A percentile compares a stretch with the other conserved stretches of the same genome.
Evolutionary conservation across 805 yeast genomes (phyloP).

Genomic region (Tetrapisispora phaffii): DNA sequence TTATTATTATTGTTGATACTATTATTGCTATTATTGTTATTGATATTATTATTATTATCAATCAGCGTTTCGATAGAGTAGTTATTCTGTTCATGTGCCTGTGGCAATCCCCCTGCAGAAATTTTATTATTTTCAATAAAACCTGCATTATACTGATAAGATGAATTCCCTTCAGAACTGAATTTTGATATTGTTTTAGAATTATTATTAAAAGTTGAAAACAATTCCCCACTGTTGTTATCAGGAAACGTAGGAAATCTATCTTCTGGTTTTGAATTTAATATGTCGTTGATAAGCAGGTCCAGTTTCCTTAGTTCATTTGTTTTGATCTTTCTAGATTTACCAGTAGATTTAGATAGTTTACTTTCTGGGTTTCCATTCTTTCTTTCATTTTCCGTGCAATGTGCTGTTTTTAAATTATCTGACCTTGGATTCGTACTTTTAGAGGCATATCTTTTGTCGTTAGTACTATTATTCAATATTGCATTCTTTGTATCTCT

Average conservation of each 20-base stretch:
- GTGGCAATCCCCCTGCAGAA: background rate
- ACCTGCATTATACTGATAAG: too few relatives aligned
- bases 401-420: background rate
- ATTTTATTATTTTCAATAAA: background rate
- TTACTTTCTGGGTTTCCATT: background rate
- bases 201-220: background rate
- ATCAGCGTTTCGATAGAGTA: background rate
- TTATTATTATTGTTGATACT: background rate
- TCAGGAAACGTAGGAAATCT: background rate
- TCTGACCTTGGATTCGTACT: background rate
- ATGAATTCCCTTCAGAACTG: background rate
- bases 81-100: background rate
- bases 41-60: background rate
- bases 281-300: background rate
- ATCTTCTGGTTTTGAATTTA: background rate
- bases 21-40: background rate
- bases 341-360: background rate
- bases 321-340: background rate
- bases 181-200: background rate
- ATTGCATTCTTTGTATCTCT: conserved; percentile 3
- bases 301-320: background rate
- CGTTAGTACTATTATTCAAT: background rate
- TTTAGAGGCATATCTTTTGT: background rate
- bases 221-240: background rate
- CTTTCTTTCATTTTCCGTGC: background rate